Evolutionary conservation across 495 filamentous ascomycete genomes (phyloP).

Genomic region (Aspergillus hancockii): DNA sequence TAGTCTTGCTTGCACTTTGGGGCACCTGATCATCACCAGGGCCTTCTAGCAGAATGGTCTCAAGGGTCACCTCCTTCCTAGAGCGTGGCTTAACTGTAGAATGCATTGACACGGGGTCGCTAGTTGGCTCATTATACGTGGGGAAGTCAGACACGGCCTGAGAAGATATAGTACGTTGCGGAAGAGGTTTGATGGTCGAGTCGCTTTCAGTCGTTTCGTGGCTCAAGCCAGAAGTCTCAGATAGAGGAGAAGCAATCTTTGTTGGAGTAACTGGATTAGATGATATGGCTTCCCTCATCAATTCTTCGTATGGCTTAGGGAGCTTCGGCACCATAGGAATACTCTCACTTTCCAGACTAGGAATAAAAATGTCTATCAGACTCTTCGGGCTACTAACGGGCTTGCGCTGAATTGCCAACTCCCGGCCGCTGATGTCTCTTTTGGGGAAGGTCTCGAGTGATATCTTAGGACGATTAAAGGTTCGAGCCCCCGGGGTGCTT

Average conservation of each 20-base stretch:
- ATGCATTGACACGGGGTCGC: background rate
- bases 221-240: background rate
- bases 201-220: conserved; percentile 10
- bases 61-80: conserved; percentile 12
- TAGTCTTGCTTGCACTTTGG: background rate
- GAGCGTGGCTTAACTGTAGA: background rate
- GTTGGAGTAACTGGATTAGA: conserved; percentile 7
- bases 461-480: conserved; percentile 17
- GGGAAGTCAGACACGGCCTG: conserved; percentile 13
- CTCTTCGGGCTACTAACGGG: conserved; percentile 13
- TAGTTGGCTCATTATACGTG: background rate
- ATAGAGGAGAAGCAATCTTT: background rate
- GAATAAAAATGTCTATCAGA: conserved; percentile 6
- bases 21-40: background rate
- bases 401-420: conserved; percentile 17
- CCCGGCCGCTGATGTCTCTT: conserved; percentile 10
- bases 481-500: conserved; percentile 3
- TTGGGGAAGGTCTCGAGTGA: conserved; percentile 13
- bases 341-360: conserved; percentile 2
- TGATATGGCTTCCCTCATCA: background rate
- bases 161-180: conserved; percentile 13
- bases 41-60: conserved; percentile 7
- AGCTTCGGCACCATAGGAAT: conserved; percentile 9
- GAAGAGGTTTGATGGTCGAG: conserved; percentile 10
- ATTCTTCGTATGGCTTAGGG: conserved; percentile 7